Conservation (phyloP, 2,329 filamentous ascomycete genomes). For the Fusarium haematococcum region DNA sequence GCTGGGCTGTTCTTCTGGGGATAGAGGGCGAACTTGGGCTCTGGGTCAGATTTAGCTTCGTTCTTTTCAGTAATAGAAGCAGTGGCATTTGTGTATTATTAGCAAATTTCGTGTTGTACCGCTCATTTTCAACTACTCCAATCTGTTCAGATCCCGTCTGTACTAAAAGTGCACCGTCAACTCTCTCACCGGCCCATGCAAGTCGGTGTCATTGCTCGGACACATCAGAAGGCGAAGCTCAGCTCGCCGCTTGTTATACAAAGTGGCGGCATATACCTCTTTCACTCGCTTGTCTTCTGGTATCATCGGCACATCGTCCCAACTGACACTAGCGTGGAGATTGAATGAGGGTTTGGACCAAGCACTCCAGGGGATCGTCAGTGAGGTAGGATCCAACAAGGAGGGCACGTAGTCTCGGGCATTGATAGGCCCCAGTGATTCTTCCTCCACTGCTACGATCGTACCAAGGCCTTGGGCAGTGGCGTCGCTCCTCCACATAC, state of each 20-base stretch:
- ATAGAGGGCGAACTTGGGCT: background rate
- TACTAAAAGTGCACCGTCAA: background rate
- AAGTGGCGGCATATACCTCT: background rate
- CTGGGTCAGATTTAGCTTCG: background rate
- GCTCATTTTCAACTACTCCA: background rate
- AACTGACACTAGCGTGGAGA: background rate
- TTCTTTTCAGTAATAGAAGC: background rate
- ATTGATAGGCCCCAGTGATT: background rate
- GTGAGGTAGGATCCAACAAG: background rate
- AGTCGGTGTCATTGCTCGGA: background rate
- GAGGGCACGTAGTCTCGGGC: background rate
- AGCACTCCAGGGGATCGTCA: background rate
- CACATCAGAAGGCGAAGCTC: background rate
- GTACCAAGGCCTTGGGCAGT: slow-evolving; percentile 28
- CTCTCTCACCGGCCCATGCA: background rate
- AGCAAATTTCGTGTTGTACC: background rate
- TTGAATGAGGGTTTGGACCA: background rate
- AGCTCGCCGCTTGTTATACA: background rate
- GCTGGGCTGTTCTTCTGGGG: background rate
- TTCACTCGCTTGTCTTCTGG: slow-evolving; percentile 2
- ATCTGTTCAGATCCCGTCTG: background rate
- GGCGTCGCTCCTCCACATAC: slow-evolving; percentile 43
- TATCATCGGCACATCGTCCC: background rate
- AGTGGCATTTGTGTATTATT: background rate
- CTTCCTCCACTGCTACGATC: slow-evolving; percentile 33